Base-by-base conservation (phyloP, 306 rosid genomes). In the Cyamopsis tetragonoloba region DNA sequence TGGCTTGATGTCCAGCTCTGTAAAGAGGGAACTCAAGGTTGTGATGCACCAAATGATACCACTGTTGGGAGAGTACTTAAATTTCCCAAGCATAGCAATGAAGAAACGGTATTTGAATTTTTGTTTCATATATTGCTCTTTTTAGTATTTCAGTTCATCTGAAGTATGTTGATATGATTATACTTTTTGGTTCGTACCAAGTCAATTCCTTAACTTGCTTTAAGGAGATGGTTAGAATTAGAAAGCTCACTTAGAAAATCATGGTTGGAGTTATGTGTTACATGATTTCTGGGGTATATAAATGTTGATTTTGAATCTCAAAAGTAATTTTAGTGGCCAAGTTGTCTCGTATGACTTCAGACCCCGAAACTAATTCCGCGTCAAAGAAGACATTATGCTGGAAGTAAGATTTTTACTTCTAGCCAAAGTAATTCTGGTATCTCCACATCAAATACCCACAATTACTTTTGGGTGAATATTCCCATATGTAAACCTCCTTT, bases 1-100 rank as follows among this genome's bases (percentile, higher is more conserved):
- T 77, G 97, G 95, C 91, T 95, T 49, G 83, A 95, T 54, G 96
- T 95, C 77, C 92, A 86, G 14, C 86, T 95, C 60, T 90, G 99
- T 74, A 84, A 80, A 80, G 87, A 82, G 77, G 97, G 87, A 81
- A 77, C 24, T 11, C 56, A 19, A 53, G 79, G 70, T 66, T 95
- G 95, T 48, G 59, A 57, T 24, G 81, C 82, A 44, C 85, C 92
- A 49, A 80, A 85, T 70, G 70, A 74, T 70, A 81, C 89, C 43
- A 73, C 60, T 2, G 64, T 51, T 42, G 82, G 84, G 10, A 87
- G 87, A 42, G 78, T 79, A 42, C 87, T 95, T 59, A 85, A 73
- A 79, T 84, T 95, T 82, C 96, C 97, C n/a, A 88, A 85, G 81
- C 86, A 73, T 60, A 90, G 92, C 96, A 79, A 79, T 65, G 99